Evolutionary conservation across 345 rosid genomes (phyloP), one percentile per base, ranked within the genome.

Genomic region (Moricandia arvensis): DNA sequence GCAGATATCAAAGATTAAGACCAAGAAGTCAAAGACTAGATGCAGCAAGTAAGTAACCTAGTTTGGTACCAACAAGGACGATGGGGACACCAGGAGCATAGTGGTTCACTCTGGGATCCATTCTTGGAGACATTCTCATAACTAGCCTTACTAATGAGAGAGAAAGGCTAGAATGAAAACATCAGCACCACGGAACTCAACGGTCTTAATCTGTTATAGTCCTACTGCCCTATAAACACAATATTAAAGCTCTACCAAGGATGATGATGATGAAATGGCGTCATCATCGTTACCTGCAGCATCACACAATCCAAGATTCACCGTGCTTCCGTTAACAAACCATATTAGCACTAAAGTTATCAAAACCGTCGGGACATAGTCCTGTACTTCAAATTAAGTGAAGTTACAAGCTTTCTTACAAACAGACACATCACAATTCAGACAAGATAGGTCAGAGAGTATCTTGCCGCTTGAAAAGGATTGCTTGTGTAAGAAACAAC

Each of bases 111-210:
- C 97, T 0, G 97, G 97, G 72, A 91, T 90, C 97, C 97, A 94
- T 97, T 94, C 80, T 90, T 94, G 69, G 95, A 84, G 7, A 91
- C 91, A 81, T 94, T 91, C 81, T 91, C 98, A 80, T 94, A 91
- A 81, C 98, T 94, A 74, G 97, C 98, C 83, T 88, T 94, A 85
- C 97, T 91, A 80, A 94, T 90, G 33, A 94, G 90, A 72, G 97
- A 90, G n/a, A 69, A 93, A 91, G 27, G 96, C 96, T 63, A 91
- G 87, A 37, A 93, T 86, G 82, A 93, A 93, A 71, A 93, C 96
- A 82, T 91, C 98, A 12, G 97, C 98, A 49, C 96, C 98, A 5
- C 95, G 94, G 38, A 90, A 66, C 97, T 88, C 87, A 91, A 82
- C 15, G 95, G 95, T 82, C 98, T 88, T 74, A 91, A 78, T 73